Evolutionary conservation across 768 basidiomycete genomes (phyloP).

Genomic region (Agaricus blazei): DNA sequence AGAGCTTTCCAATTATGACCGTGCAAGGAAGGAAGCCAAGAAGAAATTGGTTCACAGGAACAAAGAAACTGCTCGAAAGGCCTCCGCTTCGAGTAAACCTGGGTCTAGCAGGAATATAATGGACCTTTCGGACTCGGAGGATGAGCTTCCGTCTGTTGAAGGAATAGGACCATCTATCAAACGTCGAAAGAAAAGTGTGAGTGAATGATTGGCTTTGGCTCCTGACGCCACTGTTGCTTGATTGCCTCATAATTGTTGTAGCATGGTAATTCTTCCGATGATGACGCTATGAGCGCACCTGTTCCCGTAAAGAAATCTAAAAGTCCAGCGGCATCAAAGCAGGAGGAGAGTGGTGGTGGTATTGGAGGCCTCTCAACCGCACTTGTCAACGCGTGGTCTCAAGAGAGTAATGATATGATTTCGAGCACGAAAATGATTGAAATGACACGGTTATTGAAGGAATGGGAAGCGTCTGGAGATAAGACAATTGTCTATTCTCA

Average conservation of each 20-base stretch:
- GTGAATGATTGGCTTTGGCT: conserved; percentile 19
- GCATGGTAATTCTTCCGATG: conserved; percentile 1
- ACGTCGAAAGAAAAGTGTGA: background rate
- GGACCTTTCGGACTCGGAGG: conserved; percentile 38
- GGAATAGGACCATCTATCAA: conserved; percentile 10
- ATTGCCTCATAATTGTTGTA: background rate
- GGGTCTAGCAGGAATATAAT: conserved; percentile 19
- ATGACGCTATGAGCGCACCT: background rate
- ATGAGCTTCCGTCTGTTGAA: conserved; percentile 47
- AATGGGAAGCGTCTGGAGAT: conserved; percentile 57
- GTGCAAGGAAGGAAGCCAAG: conserved; percentile 26
- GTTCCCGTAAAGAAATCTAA: conserved; percentile 14
- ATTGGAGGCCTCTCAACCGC: conserved; percentile 34
- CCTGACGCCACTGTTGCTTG: background rate
- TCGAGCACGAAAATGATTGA: conserved; percentile 66
- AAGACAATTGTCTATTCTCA: conserved; percentile 72
- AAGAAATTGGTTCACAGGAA: conserved; percentile 13
- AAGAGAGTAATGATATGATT: conserved; percentile 57
- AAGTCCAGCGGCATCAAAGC: conserved; percentile 9
- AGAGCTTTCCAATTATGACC: conserved; percentile 41
- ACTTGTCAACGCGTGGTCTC: conserved; percentile 49
- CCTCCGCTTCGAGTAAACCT: conserved; percentile 20
- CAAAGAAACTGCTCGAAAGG: conserved; percentile 20
- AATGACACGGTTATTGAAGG: conserved; percentile 49
- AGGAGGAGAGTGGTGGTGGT: conserved; percentile 3